A percentile compares a stretch with the other conserved stretches of the same genome.
phyloP scores from a whole-genome alignment of 345 rosid genomes.

The Murraya koenigii region DNA sequence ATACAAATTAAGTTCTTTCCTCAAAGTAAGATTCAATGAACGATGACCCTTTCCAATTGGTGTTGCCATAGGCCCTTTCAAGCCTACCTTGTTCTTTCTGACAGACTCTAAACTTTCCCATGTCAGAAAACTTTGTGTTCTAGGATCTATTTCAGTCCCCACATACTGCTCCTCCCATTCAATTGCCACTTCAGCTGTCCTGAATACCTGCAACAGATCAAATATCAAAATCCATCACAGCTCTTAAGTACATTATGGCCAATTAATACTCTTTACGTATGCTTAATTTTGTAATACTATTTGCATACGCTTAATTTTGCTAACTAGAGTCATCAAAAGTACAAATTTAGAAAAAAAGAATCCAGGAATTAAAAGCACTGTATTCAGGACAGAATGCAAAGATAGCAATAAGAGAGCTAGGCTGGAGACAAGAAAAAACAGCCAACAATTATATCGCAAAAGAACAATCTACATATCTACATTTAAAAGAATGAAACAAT shows the following conservation, averaged over 20 bases:
- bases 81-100: slow-evolving; percentile 72
- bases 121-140: slow-evolving; percentile 94
- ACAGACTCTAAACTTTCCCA: slow-evolving; percentile 99
- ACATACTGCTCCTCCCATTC: slow-evolving; percentile 97
- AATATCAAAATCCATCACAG: neutral
- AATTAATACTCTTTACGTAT: neutral
- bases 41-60: slow-evolving; percentile 99
- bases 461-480: neutral
- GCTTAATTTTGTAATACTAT: neutral
- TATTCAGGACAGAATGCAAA: neutral
- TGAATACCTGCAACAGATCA: slow-evolving; percentile 50
- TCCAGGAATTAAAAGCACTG: neutral
- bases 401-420: neutral
- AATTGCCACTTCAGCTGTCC: slow-evolving; percentile 83
- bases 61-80: slow-evolving; percentile 99
- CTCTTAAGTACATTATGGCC: neutral
- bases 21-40: slow-evolving; percentile 83
- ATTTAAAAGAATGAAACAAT: neutral
- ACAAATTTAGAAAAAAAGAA: neutral
- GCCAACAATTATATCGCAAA: neutral
- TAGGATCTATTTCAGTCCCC: slow-evolving; percentile 78
- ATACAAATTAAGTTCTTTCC: slow-evolving; percentile 94
- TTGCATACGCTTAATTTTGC: neutral
- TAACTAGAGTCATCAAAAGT: neutral
- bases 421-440: neutral